Conservation (phyloP, 129 eudicot species). For the Ambrosia artemisiifolia region DNA sequence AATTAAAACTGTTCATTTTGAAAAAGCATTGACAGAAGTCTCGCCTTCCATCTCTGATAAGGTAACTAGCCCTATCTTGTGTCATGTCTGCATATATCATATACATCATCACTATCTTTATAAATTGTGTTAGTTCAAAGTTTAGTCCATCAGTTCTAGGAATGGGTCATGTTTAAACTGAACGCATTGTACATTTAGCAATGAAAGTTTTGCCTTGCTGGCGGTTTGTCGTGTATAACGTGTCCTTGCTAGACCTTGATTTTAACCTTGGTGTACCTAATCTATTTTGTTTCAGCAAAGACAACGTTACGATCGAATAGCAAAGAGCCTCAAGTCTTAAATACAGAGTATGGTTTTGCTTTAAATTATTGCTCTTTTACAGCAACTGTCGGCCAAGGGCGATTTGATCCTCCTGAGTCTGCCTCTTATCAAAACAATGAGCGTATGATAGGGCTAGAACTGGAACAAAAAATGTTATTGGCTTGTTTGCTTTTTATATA, state of each 20-base stretch:
- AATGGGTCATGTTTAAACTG: neutral
- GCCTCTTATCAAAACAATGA: too few species aligned
- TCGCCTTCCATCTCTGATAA: constrained; percentile 60
- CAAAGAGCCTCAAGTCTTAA: constrained; percentile 31
- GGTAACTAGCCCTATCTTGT: constrained; percentile 29
- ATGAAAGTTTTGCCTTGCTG: neutral
- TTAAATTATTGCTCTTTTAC: too few species aligned
- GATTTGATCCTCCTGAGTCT: too few species aligned
- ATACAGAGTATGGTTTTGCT: too few species aligned
- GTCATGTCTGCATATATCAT: neutral
- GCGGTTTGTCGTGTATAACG: neutral
- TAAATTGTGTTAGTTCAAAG: too few species aligned
- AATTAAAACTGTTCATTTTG: constrained; percentile 50
- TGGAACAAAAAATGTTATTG: too few species aligned
- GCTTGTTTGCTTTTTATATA: too few species aligned
- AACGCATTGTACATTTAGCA: neutral
- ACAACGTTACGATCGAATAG: constrained; percentile 31
- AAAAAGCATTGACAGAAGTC: constrained; percentile 41
- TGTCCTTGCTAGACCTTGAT: neutral
- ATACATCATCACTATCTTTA: neutral
- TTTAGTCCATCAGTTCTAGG: neutral
- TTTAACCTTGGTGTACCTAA: neutral
- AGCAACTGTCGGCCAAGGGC: too few species aligned
- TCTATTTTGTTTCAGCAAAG: constrained; percentile 51
- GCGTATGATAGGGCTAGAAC: too few species aligned